phyloP scores from a whole-genome alignment of 441 rosid genomes.

The Raphanus hybrid region DNA sequence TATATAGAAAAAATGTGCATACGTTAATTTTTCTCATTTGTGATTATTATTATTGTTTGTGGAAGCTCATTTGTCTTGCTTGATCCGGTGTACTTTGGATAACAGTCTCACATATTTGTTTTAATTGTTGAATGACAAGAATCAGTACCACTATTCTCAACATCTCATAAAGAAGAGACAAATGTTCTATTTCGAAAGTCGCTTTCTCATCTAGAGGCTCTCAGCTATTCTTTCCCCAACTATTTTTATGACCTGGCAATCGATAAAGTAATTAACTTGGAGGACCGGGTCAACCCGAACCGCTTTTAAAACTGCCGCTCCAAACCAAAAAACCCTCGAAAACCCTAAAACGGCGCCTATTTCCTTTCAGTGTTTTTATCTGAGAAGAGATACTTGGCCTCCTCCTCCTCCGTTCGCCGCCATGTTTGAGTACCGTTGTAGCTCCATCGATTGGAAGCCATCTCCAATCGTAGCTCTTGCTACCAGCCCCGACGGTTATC shows the following conservation, averaged over 20 bases:
- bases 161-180: too few relatives aligned
- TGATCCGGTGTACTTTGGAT: constrained; percentile 16
- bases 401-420: constrained; percentile 34
- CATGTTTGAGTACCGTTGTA: constrained; percentile 71
- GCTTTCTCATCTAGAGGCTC: too few relatives aligned
- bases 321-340: constrained; percentile 8
- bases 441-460: constrained; percentile 91
- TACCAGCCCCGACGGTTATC: constrained; percentile 69
- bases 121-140: constrained; percentile 21
- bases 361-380: background rate
- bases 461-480: constrained; percentile 89
- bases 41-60: constrained; percentile 19
- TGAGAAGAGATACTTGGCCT: constrained; percentile 2
- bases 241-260: too few relatives aligned
- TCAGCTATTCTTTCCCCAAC: too few relatives aligned
- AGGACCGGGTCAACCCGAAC: too few relatives aligned
- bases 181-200: too few relatives aligned
- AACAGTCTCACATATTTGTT: constrained; percentile 16
- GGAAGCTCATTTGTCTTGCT: constrained; percentile 3
- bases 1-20: constrained; percentile 34
- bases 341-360: constrained; percentile 32
- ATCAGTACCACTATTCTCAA: background rate
- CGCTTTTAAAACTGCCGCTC: too few relatives aligned
- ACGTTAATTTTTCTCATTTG: constrained; percentile 12
- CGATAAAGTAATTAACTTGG: too few relatives aligned